phyloP scores from a whole-genome alignment of 108 stramenopile genomes.

The Ochromonas danica region DNA sequence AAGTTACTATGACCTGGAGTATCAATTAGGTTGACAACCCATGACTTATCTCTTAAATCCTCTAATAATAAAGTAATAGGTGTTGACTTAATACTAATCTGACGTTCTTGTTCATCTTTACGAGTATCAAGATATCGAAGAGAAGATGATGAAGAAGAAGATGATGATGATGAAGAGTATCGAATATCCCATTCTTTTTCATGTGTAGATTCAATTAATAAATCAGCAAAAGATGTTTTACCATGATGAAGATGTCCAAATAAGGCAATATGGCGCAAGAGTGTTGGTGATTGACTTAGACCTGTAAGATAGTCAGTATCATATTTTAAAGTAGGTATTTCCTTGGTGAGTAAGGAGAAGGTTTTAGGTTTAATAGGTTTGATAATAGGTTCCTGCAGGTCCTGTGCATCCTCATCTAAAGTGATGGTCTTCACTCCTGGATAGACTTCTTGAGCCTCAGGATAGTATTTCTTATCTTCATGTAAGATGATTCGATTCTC shows the following conservation, averaged over 20 bases:
- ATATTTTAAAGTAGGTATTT: conserved; percentile 45
- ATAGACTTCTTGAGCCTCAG: conserved; percentile 88
- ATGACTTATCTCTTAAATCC: conserved; percentile 81
- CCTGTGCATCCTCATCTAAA: conserved; percentile 97
- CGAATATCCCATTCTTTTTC: conserved; percentile 44
- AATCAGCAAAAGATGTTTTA: conserved; percentile 83
- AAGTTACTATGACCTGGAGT: conserved; percentile 93
- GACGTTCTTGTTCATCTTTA: conserved; percentile 85
- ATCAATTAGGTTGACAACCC: conserved; percentile 79
- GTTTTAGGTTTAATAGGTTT: conserved; percentile 76
- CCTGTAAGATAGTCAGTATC: conserved; percentile 48
- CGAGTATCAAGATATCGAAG: conserved; percentile 76
- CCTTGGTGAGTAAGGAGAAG: conserved; percentile 56
- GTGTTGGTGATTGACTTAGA: conserved; percentile 51
- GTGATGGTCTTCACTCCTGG: conserved; percentile 88
- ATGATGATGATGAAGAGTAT: neutral
- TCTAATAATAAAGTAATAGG: conserved; percentile 76
- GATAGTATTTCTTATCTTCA: conserved; percentile 98
- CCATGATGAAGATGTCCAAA: conserved; percentile 93
- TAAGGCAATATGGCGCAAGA: conserved; percentile 76
- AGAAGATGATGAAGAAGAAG: conserved; percentile 53
- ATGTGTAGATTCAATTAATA: conserved; percentile 65
- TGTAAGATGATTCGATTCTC: conserved; percentile 81
- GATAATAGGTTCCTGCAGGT: conserved; percentile 89
- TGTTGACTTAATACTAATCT: conserved; percentile 81